These are phyloP conservation scores for Furcasterigmium furcatum DNA, from an alignment of 2,329 filamentous ascomycete genomes.

Conservation along the genomic window DNA sequence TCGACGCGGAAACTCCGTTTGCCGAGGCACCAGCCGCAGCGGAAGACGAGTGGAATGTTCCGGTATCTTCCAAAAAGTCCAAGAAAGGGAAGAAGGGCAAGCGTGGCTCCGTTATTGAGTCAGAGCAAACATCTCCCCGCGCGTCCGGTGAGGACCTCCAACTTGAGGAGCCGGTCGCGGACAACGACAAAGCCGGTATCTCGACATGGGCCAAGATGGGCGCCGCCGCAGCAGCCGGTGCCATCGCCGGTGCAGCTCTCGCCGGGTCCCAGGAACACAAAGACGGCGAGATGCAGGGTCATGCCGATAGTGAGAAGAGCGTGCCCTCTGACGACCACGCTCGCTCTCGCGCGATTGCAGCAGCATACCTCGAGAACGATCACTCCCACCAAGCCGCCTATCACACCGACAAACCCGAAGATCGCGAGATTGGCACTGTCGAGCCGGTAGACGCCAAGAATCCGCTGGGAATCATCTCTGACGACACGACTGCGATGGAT, in stretches of 20 bases:
- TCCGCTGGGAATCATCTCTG: not conserved
- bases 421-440: too few species aligned
- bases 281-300: not conserved
- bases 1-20: not conserved
- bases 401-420: not conserved
- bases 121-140: too few species aligned
- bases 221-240: not conserved
- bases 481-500: not conserved
- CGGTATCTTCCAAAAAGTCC: conserved; percentile 14
- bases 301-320: too few species aligned
- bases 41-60: not conserved
- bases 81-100: conserved; percentile 24
- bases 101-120: not conserved
- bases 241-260: not conserved
- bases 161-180: too few species aligned
- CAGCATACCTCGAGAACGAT: conserved; percentile 11
- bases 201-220: not conserved
- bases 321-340: not conserved
- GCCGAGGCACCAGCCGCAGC: too few species aligned
- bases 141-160: not conserved
- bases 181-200: too few species aligned
- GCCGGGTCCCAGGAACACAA: not conserved
- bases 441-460: not conserved
- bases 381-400: not conserved
- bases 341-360: conserved; percentile 16